phyloP scores from a whole-genome alignment of 257 asterid species.

The Rauvolfia tetraphylla region DNA sequence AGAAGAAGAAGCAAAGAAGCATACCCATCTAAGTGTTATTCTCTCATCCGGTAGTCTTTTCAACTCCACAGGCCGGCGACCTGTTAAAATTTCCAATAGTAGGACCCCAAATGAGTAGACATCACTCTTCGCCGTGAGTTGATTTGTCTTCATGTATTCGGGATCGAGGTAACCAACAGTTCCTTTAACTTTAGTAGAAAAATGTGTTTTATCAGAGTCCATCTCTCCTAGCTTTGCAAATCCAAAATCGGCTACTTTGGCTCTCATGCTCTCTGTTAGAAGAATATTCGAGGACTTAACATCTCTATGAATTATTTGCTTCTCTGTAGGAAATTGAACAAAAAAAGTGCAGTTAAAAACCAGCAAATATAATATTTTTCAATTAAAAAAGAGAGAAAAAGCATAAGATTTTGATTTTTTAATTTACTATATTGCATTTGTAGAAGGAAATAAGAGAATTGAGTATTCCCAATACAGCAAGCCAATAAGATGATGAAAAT shows the following conservation, averaged over 20 bases:
- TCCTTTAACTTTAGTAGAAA: constrained; percentile 90
- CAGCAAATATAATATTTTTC: neutral
- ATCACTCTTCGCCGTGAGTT: constrained; percentile 85
- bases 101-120: constrained; percentile 91
- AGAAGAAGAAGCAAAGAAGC: constrained; percentile 18
- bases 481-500: neutral
- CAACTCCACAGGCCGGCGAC: constrained; percentile 93
- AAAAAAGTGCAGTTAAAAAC: neutral
- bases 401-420: neutral
- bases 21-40: constrained; percentile 92
- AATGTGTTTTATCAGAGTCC: constrained; percentile 71
- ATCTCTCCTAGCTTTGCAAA: constrained; percentile 80
- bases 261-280: constrained; percentile 83
- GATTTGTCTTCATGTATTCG: constrained; percentile 88
- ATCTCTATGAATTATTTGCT: constrained; percentile 98
- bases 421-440: neutral
- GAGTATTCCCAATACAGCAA: neutral
- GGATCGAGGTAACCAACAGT: constrained; percentile 98
- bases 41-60: constrained; percentile 66
- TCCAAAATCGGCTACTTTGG: constrained; percentile 97
- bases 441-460: neutral
- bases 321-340: constrained; percentile 47
- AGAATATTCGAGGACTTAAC: constrained; percentile 95
- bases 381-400: neutral
- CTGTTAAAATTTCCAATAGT: constrained; percentile 76